Evolutionary conservation across 2,329 filamentous ascomycete species (phyloP).

Genomic region (Aureobasidium leucospermi): DNA sequence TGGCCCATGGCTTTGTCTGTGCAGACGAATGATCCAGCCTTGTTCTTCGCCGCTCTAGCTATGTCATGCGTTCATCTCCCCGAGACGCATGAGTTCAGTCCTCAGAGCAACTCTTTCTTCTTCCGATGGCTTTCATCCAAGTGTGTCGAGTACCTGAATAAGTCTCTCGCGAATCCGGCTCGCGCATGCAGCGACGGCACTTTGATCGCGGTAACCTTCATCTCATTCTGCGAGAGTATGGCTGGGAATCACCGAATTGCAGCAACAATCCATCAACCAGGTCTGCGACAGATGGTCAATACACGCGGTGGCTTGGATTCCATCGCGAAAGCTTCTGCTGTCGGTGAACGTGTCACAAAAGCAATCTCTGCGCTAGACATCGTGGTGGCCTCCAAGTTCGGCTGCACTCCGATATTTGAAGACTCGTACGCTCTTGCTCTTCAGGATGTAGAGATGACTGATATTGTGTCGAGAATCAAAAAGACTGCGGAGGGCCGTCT

Average conservation of each 20-base stretch:
- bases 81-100: constrained; percentile 1
- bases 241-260: neutral
- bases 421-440: neutral
- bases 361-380: constrained; percentile 1
- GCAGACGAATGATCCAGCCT: constrained; percentile 3
- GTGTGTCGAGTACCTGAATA: constrained; percentile 2
- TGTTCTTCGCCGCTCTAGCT: constrained; percentile 1
- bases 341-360: neutral
- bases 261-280: neutral
- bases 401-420: neutral
- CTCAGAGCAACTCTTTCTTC: constrained; percentile 5
- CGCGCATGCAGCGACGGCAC: constrained; percentile 5
- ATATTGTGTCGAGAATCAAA: constrained; percentile 6
- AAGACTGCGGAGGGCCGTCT: neutral
- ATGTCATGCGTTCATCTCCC: constrained; percentile 6
- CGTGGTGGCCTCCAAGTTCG: constrained; percentile 7
- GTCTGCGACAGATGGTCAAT: constrained; percentile 1
- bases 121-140: constrained; percentile 10
- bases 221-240: constrained; percentile 5
- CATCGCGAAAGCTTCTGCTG: neutral
- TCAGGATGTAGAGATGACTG: constrained; percentile 4
- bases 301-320: neutral
- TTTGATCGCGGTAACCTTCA: constrained; percentile 1
- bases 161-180: neutral
- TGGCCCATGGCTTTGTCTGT: constrained; percentile 11